Percentiles rank a stretch among this genome's conserved stretches.
Evolutionary conservation across 306 rosid genomes (phyloP).

Genomic region (Cucurbita argyrosperma): DNA sequence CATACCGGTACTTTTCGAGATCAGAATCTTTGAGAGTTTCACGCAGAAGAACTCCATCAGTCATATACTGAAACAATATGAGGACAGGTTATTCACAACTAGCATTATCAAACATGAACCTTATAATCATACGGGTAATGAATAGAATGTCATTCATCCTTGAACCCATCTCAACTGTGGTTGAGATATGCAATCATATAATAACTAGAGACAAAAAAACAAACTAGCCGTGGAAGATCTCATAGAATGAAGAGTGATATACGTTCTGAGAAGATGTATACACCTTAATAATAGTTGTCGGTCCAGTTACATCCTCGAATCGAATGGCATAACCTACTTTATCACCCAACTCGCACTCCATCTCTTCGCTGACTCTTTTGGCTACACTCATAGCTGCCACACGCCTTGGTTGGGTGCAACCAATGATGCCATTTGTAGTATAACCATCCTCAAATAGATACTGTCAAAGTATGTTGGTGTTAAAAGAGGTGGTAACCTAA

Average conservation of each 20-base stretch:
- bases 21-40: conserved; percentile 96
- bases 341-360: conserved; percentile 89
- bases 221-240: background rate
- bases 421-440: conserved; percentile 58
- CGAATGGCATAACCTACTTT: conserved; percentile 96
- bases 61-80: conserved; percentile 57
- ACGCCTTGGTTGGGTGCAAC: conserved; percentile 99
- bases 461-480: conserved; percentile 27
- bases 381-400: conserved; percentile 99
- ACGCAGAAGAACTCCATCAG: conserved; percentile 94
- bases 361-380: conserved; percentile 97
- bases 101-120: background rate
- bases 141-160: background rate
- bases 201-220: background rate
- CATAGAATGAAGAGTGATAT: background rate
- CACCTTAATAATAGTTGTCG: conserved; percentile 78
- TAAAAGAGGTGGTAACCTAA: background rate
- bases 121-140: background rate
- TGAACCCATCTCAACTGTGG: background rate
- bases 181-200: background rate
- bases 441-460: conserved; percentile 91
- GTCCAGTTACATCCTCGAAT: conserved; percentile 95
- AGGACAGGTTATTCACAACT: background rate
- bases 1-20: conserved; percentile 88
- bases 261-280: background rate